A percentile compares a stretch with the other conserved stretches of the same genome.
phyloP scores from a whole-genome alignment of 768 basidiomycete species.

The Russula virescens region DNA sequence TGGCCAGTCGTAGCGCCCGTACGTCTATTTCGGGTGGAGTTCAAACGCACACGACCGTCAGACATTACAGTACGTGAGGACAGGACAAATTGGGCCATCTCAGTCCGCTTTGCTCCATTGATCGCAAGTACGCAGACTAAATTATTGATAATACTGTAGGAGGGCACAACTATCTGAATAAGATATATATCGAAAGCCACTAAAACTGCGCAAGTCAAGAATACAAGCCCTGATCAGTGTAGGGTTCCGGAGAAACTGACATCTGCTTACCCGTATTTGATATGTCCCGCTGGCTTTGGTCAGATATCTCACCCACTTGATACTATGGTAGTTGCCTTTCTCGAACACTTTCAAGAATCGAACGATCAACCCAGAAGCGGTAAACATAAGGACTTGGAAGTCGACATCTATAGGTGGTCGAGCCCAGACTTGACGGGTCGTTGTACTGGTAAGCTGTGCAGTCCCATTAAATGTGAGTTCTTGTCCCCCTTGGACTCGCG shows the following conservation, averaged over 20 bases:
- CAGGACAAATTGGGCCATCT: slow-evolving; percentile 1
- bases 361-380: slow-evolving; percentile 91
- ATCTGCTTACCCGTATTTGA: slow-evolving; percentile 77
- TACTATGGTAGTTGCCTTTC: slow-evolving; percentile 88
- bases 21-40: not conserved
- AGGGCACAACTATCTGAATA: not conserved
- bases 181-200: not conserved
- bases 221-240: not conserved
- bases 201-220: slow-evolving; percentile 15
- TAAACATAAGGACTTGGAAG: slow-evolving; percentile 99
- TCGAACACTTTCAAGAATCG: slow-evolving; percentile 98
- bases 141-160: not conserved
- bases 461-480: slow-evolving; percentile 82
- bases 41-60: slow-evolving; percentile 3
- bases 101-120: not conserved
- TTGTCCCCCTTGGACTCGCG: slow-evolving; percentile 86
- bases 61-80: not conserved
- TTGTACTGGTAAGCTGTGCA: slow-evolving; percentile 82
- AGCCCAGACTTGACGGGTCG: slow-evolving; percentile 93
- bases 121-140: not conserved
- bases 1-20: slow-evolving; percentile 5
- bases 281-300: slow-evolving; percentile 92
- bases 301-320: slow-evolving; percentile 94
- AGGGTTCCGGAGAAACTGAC: not conserved
- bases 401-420: slow-evolving; percentile 97